A percentile compares a stretch with the other conserved stretches of the same genome.
Conservation (phyloP, 257 asterid species). For the Fraxinus cuspidata region DNA sequence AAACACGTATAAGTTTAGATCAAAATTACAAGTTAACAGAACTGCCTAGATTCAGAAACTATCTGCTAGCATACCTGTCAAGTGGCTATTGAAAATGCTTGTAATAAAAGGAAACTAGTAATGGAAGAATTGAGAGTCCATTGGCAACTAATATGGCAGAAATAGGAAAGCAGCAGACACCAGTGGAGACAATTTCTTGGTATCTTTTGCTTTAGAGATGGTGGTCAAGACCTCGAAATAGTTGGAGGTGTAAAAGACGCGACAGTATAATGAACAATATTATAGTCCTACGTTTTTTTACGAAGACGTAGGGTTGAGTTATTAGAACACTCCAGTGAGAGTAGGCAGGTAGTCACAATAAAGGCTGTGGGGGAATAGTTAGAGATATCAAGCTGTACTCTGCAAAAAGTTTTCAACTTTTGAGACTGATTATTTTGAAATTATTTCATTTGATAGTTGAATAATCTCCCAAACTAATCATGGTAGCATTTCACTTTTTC, state of each 20-base stretch:
- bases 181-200: background rate
- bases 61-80: background rate
- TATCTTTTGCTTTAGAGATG: too few species aligned
- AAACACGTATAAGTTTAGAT: background rate
- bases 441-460: conserved; percentile 10
- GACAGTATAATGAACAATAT: too few species aligned
- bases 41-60: background rate
- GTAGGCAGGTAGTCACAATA: background rate
- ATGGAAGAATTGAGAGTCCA: background rate
- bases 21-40: background rate
- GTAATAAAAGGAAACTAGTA: background rate
- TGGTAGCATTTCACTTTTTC: background rate
- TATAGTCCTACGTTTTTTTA: too few species aligned
- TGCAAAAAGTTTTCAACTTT: conserved; percentile 24
- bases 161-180: background rate
- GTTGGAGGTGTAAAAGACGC: too few species aligned
- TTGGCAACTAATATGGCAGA: background rate
- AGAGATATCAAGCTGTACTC: background rate
- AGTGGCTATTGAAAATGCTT: background rate
- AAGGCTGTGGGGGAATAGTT: conserved; percentile 7
- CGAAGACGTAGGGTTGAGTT: too few species aligned
- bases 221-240: too few species aligned
- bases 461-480: background rate
- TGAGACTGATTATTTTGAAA: background rate
- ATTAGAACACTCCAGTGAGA: background rate